Evolutionary conservation across 768 basidiomycete genomes (phyloP).

Genomic region (Galerina sulciceps): DNA sequence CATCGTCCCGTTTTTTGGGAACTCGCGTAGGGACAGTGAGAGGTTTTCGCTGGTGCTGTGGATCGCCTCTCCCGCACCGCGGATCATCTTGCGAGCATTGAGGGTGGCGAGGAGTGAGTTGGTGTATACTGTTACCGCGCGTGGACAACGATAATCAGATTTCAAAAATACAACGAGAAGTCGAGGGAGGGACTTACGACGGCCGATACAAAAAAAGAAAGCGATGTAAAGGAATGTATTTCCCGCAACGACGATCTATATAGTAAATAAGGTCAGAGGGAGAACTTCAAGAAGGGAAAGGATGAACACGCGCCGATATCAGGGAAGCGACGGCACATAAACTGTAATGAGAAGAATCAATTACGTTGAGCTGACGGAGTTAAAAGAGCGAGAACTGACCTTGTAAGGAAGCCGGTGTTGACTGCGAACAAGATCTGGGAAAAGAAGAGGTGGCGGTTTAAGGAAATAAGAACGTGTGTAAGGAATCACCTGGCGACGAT

Average conservation of each 20-base stretch:
- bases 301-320: constrained; percentile 43
- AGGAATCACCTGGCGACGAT: not conserved
- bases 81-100: constrained; percentile 56
- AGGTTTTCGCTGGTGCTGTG: constrained; percentile 45
- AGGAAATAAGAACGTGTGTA: not conserved
- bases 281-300: not conserved
- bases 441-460: not conserved
- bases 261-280: not conserved
- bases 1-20: constrained; percentile 34
- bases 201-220: constrained; percentile 64
- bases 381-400: constrained; percentile 21
- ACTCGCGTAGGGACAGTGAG: constrained; percentile 42
- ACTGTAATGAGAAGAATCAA: constrained; percentile 30
- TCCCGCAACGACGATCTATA: constrained; percentile 50
- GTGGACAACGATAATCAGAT: not conserved
- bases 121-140: constrained; percentile 48
- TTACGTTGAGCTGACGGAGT: not conserved
- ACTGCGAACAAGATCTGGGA: constrained; percentile 46
- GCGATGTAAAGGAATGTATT: constrained; percentile 58
- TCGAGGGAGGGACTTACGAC: constrained; percentile 46
- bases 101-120: constrained; percentile 66
- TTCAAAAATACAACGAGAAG: not conserved
- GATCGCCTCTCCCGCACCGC: constrained; percentile 39
- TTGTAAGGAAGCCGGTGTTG: constrained; percentile 46
- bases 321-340: constrained; percentile 60